A percentile compares a stretch with the other conserved stretches of the same genome.
Evolutionary conservation across 805 yeast species (phyloP).

Genomic region (Myxozyma udenii): DNA sequence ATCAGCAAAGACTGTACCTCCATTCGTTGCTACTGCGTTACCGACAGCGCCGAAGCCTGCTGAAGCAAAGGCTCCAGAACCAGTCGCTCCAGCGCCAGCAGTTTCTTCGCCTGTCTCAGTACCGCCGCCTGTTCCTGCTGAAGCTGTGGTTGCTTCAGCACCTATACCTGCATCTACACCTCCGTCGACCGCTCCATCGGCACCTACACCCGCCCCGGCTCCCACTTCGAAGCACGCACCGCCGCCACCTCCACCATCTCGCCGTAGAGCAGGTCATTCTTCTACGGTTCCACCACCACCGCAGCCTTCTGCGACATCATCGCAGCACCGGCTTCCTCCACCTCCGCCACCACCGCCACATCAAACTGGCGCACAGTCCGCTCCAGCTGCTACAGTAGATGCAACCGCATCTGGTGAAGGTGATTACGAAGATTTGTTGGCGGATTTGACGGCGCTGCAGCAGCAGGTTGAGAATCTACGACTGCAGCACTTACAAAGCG

Average conservation of each 20-base stretch:
- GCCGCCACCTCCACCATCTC: conserved; percentile 24
- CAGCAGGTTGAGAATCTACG: conserved; percentile 26
- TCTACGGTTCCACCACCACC: background rate
- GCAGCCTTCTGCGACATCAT: too few relatives aligned
- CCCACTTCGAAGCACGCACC: conserved; percentile 6
- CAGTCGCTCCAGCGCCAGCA: background rate
- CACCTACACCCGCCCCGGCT: background rate
- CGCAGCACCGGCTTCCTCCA: conserved; percentile 1
- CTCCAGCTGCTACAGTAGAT: conserved; percentile 1
- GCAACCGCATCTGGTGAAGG: conserved; percentile 3
- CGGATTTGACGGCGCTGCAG: conserved; percentile 28
- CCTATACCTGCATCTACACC: background rate
- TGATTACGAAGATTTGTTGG: conserved; percentile 24
- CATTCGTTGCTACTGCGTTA: background rate
- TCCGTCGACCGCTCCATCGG: background rate
- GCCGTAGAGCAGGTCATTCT: conserved; percentile 14
- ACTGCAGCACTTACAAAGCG: conserved; percentile 9
- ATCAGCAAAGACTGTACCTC: background rate
- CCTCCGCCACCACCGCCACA: conserved; percentile 3
- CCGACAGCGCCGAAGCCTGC: background rate
- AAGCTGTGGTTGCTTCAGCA: background rate
- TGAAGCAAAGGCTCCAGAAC: background rate
- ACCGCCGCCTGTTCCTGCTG: background rate
- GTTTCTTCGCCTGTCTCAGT: background rate
- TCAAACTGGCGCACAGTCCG: conserved; percentile 1